Evolutionary conservation across 1,139 yeast genomes (phyloP), one percentile per base, ranked within the genome.

Genomic region (Debaryomyces fabryi): DNA sequence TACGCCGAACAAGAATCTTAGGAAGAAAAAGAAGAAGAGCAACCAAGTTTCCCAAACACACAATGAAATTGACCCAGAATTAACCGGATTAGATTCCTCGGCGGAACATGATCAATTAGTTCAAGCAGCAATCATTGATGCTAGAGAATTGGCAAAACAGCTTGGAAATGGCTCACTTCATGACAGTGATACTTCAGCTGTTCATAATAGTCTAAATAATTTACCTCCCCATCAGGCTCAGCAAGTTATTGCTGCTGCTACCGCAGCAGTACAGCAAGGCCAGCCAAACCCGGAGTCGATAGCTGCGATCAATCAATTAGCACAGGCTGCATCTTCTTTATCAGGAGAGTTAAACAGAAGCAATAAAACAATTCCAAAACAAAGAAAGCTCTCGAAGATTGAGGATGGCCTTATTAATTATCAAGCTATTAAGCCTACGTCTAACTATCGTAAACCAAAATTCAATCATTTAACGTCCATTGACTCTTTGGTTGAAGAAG

Each of bases 81-180:
- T 85, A 36, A 80, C 71, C 1, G 72, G 64, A 1, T 56, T 82
- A 36, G 84, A 78, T 55, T 71, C 72, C 48, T 67, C 77, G 10
- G 55, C 69, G 9, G 82, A 78, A 42, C 86, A 82, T 55, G 86
- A 81, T 51, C 85, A 79, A 53, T 66, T 85, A 46, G 88, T 84
- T 5, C 81, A 83, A 52, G 88, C 85, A 42, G 88, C 88, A 2
- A 82, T 86, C 39, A 68, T 83, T 52, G 88, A 84, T 57, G 87
- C 88, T 0, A 72, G 85, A 48, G 82, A 83, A 46, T 70, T 85
- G 49, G 85, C 86, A 2, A 79, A 82, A 41, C 79, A 76, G 51
- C 71, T 80, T 34, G 59, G 60, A 6, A 51, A 47, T 33, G 59
- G 56, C 18, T 35, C 52, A 3, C 53, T 57, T 13, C 58, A 58